Conservation (phyloP, 2,329 filamentous ascomycete species). For the Cladobotryum protrusum region DNA sequence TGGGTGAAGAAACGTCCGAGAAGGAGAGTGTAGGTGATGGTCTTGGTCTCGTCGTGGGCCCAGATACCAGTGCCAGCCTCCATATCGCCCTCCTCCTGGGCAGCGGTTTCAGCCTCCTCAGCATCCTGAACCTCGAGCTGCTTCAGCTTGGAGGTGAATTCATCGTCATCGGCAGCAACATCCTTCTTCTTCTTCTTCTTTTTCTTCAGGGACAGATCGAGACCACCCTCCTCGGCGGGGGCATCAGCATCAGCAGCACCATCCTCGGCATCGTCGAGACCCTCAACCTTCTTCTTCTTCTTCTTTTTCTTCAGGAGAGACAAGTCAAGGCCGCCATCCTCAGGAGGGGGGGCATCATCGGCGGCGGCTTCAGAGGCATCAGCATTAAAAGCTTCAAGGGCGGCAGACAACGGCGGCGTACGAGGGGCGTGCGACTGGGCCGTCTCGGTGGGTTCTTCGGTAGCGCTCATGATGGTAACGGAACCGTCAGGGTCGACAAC, state of each 20-base stretch:
- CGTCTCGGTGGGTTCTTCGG: slow-evolving; percentile 70
- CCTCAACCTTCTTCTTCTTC: slow-evolving; percentile 44
- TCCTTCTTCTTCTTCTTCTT: slow-evolving; percentile 56
- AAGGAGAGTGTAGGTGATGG: slow-evolving; percentile 79
- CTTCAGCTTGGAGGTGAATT: slow-evolving; percentile 55
- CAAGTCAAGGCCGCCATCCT: slow-evolving; percentile 49
- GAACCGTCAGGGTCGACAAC: slow-evolving; percentile 87
- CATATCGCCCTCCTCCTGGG: slow-evolving; percentile 65
- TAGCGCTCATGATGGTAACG: slow-evolving; percentile 68
- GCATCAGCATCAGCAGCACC: slow-evolving; percentile 40
- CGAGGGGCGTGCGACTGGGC: slow-evolving; percentile 71
- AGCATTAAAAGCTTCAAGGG: slow-evolving; percentile 51
- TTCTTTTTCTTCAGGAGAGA: slow-evolving; percentile 85
- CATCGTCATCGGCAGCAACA: slow-evolving; percentile 56
- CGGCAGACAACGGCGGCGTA: slow-evolving; percentile 55
- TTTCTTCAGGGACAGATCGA: slow-evolving; percentile 55
- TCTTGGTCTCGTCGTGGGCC: slow-evolving; percentile 69
- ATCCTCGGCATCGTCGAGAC: slow-evolving; percentile 36
- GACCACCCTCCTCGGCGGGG: slow-evolving; percentile 37
- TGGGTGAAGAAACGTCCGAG: slow-evolving; percentile 91
- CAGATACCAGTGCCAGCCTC: slow-evolving; percentile 86
- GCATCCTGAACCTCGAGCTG: slow-evolving; percentile 62
- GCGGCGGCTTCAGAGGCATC: slow-evolving; percentile 34
- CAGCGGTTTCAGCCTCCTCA: slow-evolving; percentile 45
- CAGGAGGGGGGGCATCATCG: slow-evolving; percentile 40